These are phyloP conservation scores for Breynia disticha DNA, from an alignment of 441 rosid genomes.

Conservation along the genomic window DNA sequence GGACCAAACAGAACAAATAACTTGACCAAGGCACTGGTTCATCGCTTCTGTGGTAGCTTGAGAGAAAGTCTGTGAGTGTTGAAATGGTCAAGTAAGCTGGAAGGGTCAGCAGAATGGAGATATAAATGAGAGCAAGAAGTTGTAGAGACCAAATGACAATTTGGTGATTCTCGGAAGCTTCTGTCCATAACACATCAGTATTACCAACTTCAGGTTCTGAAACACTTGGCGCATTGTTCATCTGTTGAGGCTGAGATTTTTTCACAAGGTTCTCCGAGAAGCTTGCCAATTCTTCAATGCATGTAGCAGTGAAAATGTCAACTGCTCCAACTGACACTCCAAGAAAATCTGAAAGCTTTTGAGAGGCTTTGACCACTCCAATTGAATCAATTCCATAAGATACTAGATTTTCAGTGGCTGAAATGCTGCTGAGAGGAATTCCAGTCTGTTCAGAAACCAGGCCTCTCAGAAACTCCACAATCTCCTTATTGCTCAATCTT, in stretches of 20 bases:
- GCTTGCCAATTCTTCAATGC: slow-evolving; percentile 59
- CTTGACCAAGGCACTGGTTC: slow-evolving; percentile 22
- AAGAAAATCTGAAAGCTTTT: slow-evolving; percentile 55
- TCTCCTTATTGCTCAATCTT: slow-evolving; percentile 31
- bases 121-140: slow-evolving; percentile 38
- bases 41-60: slow-evolving; percentile 9
- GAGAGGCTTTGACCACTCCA: slow-evolving; percentile 69
- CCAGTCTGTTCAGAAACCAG: slow-evolving; percentile 51
- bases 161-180: slow-evolving; percentile 34
- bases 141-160: slow-evolving; percentile 36
- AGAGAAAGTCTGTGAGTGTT: slow-evolving; percentile 27
- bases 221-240: slow-evolving; percentile 16
- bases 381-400: slow-evolving; percentile 74
- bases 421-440: slow-evolving; percentile 31
- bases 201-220: slow-evolving; percentile 26
- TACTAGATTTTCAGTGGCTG: slow-evolving; percentile 44
- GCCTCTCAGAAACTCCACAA: slow-evolving; percentile 39
- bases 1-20: slow-evolving; percentile 23
- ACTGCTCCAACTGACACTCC: slow-evolving; percentile 66
- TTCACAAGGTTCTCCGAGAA: slow-evolving; percentile 40
- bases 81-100: slow-evolving; percentile 51
- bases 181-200: slow-evolving; percentile 18
- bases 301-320: slow-evolving; percentile 61
- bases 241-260: slow-evolving; percentile 40
- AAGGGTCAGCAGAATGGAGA: slow-evolving; percentile 32